Percentiles rank a stretch among this genome's conserved stretches.
phyloP scores from a whole-genome alignment of 257 asterid species.

The Solanum piurae region DNA sequence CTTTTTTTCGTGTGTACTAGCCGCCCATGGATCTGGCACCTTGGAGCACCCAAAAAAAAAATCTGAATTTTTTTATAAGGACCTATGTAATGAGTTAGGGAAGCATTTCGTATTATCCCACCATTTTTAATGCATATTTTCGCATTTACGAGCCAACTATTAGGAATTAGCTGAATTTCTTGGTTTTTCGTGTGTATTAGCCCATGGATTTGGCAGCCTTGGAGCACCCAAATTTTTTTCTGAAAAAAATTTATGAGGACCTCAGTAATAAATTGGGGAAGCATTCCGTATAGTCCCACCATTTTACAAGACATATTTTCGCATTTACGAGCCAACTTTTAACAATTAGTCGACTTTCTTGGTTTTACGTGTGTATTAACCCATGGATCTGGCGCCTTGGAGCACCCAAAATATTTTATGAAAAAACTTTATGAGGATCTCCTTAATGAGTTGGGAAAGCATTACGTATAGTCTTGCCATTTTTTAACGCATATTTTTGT shows the following conservation, averaged over 20 bases:
- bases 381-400: neutral
- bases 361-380: neutral
- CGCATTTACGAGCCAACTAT: neutral
- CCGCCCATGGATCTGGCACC: too few species aligned
- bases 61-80: too few species aligned
- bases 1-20: too few species aligned
- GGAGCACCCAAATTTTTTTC: fast-evolving
- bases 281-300: neutral
- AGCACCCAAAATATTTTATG: neutral
- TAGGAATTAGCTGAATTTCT: neutral
- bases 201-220: neutral
- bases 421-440: neutral
- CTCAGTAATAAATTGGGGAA: neutral
- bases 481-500: too few species aligned
- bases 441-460: neutral
- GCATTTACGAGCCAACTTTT: neutral
- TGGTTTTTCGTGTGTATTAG: too few species aligned
- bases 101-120: too few species aligned
- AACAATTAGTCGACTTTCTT: too few species aligned
- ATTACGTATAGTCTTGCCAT: too few species aligned
- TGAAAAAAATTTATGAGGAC: neutral
- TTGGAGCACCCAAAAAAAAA: too few species aligned
- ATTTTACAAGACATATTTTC: neutral
- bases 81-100: neutral
- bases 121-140: neutral